These are phyloP conservation scores for Pseudoperonospora humuli DNA, from an alignment of 352 stramenopile species.

Conservation along the genomic window DNA sequence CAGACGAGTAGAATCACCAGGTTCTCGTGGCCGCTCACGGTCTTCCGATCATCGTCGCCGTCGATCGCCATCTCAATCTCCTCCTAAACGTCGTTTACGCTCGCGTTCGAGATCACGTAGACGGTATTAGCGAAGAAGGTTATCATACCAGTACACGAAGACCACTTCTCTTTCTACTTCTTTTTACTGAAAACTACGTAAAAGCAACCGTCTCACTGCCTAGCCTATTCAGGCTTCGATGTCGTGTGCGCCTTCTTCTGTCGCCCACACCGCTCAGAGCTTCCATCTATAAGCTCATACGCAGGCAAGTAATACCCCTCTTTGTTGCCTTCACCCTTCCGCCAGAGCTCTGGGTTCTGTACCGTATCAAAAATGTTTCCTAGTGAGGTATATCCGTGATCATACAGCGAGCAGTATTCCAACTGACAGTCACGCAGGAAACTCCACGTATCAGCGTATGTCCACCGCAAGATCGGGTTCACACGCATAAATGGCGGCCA, in stretches of 20 bases:
- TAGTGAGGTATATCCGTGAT: conserved; percentile 90
- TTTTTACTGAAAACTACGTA: conserved; percentile 13
- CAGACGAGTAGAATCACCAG: not conserved
- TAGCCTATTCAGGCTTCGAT: conserved; percentile 40
- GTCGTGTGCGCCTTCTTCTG: conserved; percentile 70
- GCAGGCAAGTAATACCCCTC: conserved; percentile 67
- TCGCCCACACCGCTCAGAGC: conserved; percentile 62
- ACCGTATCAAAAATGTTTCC: conserved; percentile 93
- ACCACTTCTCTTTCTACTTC: conserved; percentile 6
- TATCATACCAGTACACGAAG: not conserved
- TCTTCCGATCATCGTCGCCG: conserved; percentile 5
- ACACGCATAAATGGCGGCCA: conserved; percentile 96
- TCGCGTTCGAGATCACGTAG: conserved; percentile 20
- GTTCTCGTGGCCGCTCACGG: conserved; percentile 8
- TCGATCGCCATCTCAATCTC: conserved; percentile 17
- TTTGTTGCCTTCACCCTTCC: conserved; percentile 41
- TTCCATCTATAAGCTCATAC: conserved; percentile 57
- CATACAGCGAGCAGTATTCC: conserved; percentile 87
- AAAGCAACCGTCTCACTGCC: not conserved
- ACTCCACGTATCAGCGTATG: conserved; percentile 91
- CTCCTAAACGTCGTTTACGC: conserved; percentile 8
- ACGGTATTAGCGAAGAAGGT: conserved; percentile 9
- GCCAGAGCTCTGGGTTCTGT: conserved; percentile 88
- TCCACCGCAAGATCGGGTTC: conserved; percentile 97
- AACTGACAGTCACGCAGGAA: conserved; percentile 86